These are phyloP conservation scores for Penicillium goetzii DNA, from an alignment of 495 filamentous ascomycete species.

Conservation along the genomic window DNA sequence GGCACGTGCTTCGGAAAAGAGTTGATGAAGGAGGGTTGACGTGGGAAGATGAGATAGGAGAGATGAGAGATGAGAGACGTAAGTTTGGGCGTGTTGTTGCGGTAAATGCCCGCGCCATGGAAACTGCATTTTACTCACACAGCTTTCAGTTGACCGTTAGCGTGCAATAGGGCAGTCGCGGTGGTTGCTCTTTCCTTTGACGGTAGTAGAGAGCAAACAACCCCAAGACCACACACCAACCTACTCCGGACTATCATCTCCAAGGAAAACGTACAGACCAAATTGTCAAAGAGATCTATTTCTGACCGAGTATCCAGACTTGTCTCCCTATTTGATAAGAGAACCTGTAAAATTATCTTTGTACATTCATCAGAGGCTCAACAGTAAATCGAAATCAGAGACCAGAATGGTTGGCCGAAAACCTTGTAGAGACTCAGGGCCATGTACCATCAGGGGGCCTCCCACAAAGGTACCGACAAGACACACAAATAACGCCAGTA, in stretches of 20 bases:
- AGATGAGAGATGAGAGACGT: too few relatives aligned
- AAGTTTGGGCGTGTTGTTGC: neutral
- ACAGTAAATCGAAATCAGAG: slow-evolving; percentile 15
- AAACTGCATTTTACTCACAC: neutral
- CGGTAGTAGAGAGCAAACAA: neutral
- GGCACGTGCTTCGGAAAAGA: neutral
- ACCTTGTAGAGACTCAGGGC: slow-evolving; percentile 5
- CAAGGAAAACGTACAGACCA: neutral
- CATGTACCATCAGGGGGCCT: neutral
- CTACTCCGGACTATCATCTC: neutral
- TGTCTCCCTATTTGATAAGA: slow-evolving; percentile 2
- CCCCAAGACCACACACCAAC: too few relatives aligned
- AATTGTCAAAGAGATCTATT: slow-evolving; percentile 40
- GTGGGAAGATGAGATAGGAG: neutral
- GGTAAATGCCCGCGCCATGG: neutral
- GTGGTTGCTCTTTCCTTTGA: neutral
- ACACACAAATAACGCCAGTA: slow-evolving; percentile 40
- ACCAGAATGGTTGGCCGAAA: neutral
- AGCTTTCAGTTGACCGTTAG: neutral
- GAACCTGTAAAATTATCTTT: slow-evolving; percentile 38
- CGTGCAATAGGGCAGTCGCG: neutral
- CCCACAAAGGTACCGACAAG: slow-evolving; percentile 14
- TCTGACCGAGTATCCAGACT: slow-evolving; percentile 30
- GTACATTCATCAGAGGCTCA: slow-evolving; percentile 29
- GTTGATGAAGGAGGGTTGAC: neutral